Percentiles rank a stretch among this genome's conserved stretches.
Conservation (phyloP, 176 grass and related monocot species). For the Oryza glumipatula region DNA sequence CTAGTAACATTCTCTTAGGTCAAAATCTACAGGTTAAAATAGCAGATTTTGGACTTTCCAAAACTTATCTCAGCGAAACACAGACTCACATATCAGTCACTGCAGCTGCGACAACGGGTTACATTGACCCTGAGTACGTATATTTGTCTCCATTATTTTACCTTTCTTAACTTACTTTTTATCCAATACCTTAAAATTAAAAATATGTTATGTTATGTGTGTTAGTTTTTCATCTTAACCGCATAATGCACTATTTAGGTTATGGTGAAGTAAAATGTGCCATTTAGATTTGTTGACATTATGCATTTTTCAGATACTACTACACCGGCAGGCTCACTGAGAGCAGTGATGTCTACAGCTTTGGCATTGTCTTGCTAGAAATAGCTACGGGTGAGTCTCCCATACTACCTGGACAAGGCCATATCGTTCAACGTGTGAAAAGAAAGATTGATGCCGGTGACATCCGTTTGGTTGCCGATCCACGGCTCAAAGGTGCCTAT, state of each 20-base stretch:
- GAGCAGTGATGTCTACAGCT: background rate
- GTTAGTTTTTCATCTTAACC: background rate
- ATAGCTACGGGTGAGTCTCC: too few relatives aligned
- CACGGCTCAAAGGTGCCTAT: too few relatives aligned
- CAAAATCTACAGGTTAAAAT: too few relatives aligned
- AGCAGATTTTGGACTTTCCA: slow-evolving; percentile 41
- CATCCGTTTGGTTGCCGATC: too few relatives aligned
- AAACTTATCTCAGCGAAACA: slow-evolving; percentile 8
- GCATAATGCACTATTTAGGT: background rate
- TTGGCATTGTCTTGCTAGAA: too few relatives aligned
- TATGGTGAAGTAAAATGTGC: too few relatives aligned
- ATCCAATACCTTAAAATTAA: background rate
- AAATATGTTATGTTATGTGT: background rate
- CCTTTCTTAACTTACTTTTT: background rate
- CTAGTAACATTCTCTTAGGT: too few relatives aligned
- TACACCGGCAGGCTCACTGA: background rate
- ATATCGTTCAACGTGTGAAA: too few relatives aligned
- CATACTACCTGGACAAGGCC: too few relatives aligned
- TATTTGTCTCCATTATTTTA: background rate
- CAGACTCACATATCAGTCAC: slow-evolving; percentile 12
- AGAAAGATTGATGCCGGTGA: too few relatives aligned
- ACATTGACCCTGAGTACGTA: slow-evolving; percentile 58
- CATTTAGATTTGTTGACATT: too few relatives aligned
- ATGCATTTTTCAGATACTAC: too few relatives aligned
- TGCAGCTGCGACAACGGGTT: slow-evolving; percentile 39